Conservation (phyloP, 768 basidiomycete species). For the Phanerochaete sordida region DNA sequence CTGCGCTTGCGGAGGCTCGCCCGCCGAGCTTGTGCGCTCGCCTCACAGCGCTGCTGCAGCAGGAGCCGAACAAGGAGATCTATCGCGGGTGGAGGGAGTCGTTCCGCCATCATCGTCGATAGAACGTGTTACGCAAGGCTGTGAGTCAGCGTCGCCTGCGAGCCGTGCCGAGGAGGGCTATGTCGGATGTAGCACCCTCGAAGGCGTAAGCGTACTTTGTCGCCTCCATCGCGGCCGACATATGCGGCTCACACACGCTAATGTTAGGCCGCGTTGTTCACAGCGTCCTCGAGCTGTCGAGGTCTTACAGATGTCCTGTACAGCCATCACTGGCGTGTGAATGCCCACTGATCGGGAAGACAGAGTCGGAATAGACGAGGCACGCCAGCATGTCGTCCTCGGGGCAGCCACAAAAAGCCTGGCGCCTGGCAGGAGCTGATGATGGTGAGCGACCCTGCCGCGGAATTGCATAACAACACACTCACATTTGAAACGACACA, state of each 20-base stretch:
- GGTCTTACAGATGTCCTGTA: too few relatives aligned
- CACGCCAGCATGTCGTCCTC: too few relatives aligned
- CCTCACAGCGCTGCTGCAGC: not conserved
- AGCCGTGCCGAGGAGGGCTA: not conserved
- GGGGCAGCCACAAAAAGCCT: too few relatives aligned
- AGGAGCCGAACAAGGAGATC: not conserved
- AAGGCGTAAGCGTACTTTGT: not conserved
- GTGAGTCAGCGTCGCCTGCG: not conserved
- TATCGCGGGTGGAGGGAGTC: too few relatives aligned
- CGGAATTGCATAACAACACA: not conserved
- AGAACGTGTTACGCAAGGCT: not conserved
- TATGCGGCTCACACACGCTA: not conserved
- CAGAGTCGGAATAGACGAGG: not conserved
- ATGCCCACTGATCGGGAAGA: too few relatives aligned
- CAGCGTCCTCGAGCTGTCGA: not conserved
- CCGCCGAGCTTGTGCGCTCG: not conserved
- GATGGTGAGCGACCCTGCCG: not conserved
- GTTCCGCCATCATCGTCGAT: too few relatives aligned
- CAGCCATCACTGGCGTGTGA: too few relatives aligned
- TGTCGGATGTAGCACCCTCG: not conserved
- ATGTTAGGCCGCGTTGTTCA: not conserved
- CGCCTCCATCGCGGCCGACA: not conserved
- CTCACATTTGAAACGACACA: not conserved
- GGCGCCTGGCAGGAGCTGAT: not conserved
- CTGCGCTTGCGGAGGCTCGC: not conserved